These are phyloP conservation scores for Grigorovia transvaalensis DNA, from an alignment of 805 yeast genomes.

Conservation along the genomic window DNA sequence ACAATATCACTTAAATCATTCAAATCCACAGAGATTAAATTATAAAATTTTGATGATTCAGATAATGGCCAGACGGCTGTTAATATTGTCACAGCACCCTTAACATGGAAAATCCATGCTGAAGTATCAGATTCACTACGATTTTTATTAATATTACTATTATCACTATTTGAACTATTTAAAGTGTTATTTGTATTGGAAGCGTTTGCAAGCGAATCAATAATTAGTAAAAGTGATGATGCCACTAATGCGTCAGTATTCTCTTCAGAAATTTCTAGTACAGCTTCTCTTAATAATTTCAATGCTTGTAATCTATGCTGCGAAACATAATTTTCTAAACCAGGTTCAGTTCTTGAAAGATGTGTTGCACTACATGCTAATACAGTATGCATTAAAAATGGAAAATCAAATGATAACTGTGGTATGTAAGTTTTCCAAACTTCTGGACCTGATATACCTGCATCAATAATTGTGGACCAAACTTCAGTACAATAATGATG, in stretches of 20 bases:
- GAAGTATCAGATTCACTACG: constrained; percentile 34
- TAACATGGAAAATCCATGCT: constrained; percentile 95
- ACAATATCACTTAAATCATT: constrained; percentile 72
- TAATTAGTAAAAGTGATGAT: constrained; percentile 74
- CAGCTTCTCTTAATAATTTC: constrained; percentile 72
- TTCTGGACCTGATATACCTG: constrained; percentile 72
- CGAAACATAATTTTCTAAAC: constrained; percentile 71
- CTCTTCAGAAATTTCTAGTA: constrained; percentile 67
- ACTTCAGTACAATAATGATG: constrained; percentile 80
- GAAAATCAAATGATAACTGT: constrained; percentile 73
- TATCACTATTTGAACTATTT: not conserved
- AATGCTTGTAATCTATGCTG: constrained; percentile 83
- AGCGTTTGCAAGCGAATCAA: constrained; percentile 92
- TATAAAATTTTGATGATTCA: constrained; percentile 54
- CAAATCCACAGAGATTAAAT: constrained; percentile 73
- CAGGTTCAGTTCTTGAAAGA: constrained; percentile 63
- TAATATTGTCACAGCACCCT: constrained; percentile 91
- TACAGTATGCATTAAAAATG: constrained; percentile 86
- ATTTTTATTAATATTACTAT: constrained; percentile 8
- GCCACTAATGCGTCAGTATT: constrained; percentile 92
- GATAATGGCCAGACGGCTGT: constrained; percentile 92
- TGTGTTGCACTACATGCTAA: constrained; percentile 91
- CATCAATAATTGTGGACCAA: constrained; percentile 78
- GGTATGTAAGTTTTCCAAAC: constrained; percentile 89
- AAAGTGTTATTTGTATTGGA: constrained; percentile 31